These are phyloP conservation scores for Aegilops speltoides DNA, from an alignment of 176 grass and related monocot species.

Conservation along the genomic window DNA sequence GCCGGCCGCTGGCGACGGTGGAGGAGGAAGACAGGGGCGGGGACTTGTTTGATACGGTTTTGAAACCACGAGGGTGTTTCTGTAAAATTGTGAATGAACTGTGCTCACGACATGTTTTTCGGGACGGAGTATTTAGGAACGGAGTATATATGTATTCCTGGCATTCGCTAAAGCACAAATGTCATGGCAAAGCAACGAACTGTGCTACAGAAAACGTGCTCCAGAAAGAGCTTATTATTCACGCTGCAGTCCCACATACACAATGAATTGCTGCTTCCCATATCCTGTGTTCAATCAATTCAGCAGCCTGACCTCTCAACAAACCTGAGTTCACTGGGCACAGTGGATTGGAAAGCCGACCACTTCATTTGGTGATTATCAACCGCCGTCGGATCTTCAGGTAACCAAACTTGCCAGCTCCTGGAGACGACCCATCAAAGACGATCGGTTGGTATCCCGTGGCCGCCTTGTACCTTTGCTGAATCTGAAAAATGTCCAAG, in stretches of 20 bases:
- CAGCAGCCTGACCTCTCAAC: not conserved
- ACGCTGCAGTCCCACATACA: not conserved
- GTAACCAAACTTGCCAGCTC: constrained; percentile 80
- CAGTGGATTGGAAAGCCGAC: not conserved
- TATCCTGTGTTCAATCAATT: not conserved
- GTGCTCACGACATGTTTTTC: too few species aligned
- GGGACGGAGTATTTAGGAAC: too few species aligned
- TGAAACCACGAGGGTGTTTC: too few species aligned
- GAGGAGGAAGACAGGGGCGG: too few species aligned
- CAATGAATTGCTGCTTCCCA: not conserved
- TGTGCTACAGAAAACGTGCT: not conserved
- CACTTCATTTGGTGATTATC: not conserved
- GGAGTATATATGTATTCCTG: not conserved
- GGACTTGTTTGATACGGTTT: too few species aligned
- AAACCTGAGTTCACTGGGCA: not conserved
- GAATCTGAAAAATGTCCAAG: constrained; percentile 57
- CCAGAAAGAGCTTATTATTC: not conserved
- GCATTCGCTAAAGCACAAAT: not conserved
- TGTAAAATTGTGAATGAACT: too few species aligned
- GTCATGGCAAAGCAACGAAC: not conserved
- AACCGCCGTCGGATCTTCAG: constrained; percentile 55
- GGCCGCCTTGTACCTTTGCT: constrained; percentile 76
- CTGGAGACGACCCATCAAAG: constrained; percentile 83
- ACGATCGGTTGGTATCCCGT: constrained; percentile 75
- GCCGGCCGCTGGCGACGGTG: too few species aligned